phyloP scores from a whole-genome alignment of 768 basidiomycete species.

The Rhodocollybia butyracea region DNA sequence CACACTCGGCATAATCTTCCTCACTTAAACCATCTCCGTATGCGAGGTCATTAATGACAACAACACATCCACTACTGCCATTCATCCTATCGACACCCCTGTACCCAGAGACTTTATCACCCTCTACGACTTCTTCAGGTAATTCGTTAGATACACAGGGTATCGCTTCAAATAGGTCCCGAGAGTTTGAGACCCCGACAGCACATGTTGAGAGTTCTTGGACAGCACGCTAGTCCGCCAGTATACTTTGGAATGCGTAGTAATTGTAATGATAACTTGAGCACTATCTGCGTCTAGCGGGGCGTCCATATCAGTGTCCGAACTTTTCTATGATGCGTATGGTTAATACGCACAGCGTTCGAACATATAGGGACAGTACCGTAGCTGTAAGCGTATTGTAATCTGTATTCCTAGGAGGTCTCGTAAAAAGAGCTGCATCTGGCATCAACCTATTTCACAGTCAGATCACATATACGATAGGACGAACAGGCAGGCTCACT shows the following conservation, averaged over 20 bases:
- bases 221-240: conserved; percentile 60
- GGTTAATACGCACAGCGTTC: background rate
- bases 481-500: conserved; percentile 36
- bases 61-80: conserved; percentile 36
- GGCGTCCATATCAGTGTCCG: conserved; percentile 20
- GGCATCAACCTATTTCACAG: conserved; percentile 38
- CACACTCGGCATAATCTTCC: conserved; percentile 61
- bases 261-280: conserved; percentile 54
- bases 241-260: conserved; percentile 55
- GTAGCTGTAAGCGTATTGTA: conserved; percentile 50
- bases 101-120: conserved; percentile 30
- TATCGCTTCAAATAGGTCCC: conserved; percentile 57
- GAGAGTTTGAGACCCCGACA: conserved; percentile 72
- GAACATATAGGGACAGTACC: conserved; percentile 25
- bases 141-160: conserved; percentile 62
- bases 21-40: conserved; percentile 53
- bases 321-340: conserved; percentile 9
- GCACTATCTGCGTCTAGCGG: conserved; percentile 10
- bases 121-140: conserved; percentile 36
- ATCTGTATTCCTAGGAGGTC: conserved; percentile 63
- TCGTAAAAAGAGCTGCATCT: conserved; percentile 59
- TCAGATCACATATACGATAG: conserved; percentile 5
- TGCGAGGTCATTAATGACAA: conserved; percentile 58
- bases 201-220: conserved; percentile 65
- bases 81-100: conserved; percentile 15